Evolutionary conservation across 2,329 filamentous ascomycete species (phyloP), one percentile per base, ranked within the genome.

Genomic region (Alternaria sp.): DNA sequence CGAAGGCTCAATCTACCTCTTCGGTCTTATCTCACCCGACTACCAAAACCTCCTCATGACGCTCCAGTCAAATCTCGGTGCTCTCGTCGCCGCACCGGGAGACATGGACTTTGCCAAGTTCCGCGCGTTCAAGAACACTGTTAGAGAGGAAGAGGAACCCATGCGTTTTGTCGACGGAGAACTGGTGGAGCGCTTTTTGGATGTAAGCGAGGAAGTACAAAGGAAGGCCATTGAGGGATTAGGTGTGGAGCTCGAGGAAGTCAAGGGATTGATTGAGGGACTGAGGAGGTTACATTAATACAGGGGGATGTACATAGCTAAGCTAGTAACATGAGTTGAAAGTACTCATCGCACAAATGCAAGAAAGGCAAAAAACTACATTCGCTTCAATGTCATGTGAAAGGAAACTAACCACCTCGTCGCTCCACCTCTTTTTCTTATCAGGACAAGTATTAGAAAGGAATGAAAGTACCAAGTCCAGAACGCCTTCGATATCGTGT

Each of bases 141-240:
- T 91, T 25, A 84, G 90, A 17, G 88, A 91, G 62, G 87, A 88
- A 0, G 89, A 91, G 0, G 92, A 91, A 43, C 95, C 96, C 0
- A 92, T 89, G 74, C 86, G 95, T 2, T 98, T 98, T 73, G 88
- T 99, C 12, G 96, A 99, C 74, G 96, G 95, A 0, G 95, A 97
- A 77, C 84, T 98, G 72, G 85, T 99, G 12, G 95, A 98, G 81
- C 81, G 88, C 55, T 97, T 97, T 75, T 79, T 98, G 68, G 90
- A 93, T 67, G 83, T 92, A 66, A 84, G 87, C 49, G 88, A 90
- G 59, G 82, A 83, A 6, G 71, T 85, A 62, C 88, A 90, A 74
- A 81, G 83, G 63, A 82, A 83, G 69, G 84, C 88, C 59, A 81
- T 86, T 8, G 74, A 82, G 19, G 83, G 84, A 1, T 69, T 88